A percentile compares a stretch with the other conserved stretches of the same genome.
Conservation (phyloP, 2,329 filamentous ascomycete species). For the Calonectria hawksworthii region DNA sequence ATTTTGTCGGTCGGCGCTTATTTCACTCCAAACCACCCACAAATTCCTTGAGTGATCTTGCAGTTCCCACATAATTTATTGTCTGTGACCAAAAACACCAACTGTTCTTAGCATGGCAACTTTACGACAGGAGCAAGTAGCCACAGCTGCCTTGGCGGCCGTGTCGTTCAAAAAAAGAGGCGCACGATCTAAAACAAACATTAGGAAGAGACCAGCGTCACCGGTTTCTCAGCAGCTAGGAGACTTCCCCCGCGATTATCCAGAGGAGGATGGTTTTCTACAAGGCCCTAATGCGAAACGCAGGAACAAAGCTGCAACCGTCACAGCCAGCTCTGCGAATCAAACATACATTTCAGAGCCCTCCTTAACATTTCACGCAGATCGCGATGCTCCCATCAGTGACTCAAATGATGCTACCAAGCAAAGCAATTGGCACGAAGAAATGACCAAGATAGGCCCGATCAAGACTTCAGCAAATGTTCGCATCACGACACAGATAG, state of each 20-base stretch:
- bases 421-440: not conserved
- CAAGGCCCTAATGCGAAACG: not conserved
- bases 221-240: not conserved
- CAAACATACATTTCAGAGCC: not conserved
- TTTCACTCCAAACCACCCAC: not conserved
- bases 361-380: not conserved
- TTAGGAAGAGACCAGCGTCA: conserved; percentile 7
- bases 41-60: not conserved
- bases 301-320: not conserved
- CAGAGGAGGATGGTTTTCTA: not conserved
- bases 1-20: too few species aligned
- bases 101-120: not conserved
- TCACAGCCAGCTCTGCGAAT: not conserved
- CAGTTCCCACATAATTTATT: not conserved
- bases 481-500: conserved; percentile 51
- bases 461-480: conserved; percentile 6
- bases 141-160: not conserved
- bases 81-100: not conserved
- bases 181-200: not conserved
- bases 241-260: not conserved
- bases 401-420: conserved; percentile 7
- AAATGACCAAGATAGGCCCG: conserved; percentile 4
- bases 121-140: not conserved
- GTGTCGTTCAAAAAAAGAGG: conserved; percentile 13
- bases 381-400: not conserved